Evolutionary conservation across 2,329 filamentous ascomycete genomes (phyloP), one percentile per base, ranked within the genome.

Genomic region (Colletotrichum sublineola): DNA sequence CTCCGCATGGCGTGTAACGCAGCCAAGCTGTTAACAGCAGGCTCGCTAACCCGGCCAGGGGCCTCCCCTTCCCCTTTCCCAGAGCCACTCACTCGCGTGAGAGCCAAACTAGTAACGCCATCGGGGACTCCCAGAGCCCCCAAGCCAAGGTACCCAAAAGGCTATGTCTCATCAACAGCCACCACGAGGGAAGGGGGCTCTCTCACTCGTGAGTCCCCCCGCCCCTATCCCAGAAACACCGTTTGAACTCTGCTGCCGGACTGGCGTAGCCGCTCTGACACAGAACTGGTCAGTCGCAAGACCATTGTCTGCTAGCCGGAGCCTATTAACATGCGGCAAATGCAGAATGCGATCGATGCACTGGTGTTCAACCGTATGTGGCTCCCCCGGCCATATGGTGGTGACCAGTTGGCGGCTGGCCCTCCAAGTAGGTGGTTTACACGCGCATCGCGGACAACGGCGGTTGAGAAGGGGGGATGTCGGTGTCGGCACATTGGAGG

Each of bases 1-100:
- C 69, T 71, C 65, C 65, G 69, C 69, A 68, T 56, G 44, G 65
- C 58, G 56, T 68, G 69, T 53, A 64, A 68, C 69, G 58, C 58
- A 63, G 68, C 33, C 31, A 52, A 56, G 48, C 55, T 70, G 33
- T 57, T 33, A 67, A 67, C 48, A 62, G 24, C 24, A 24, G 36
- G 33, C 52, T 71, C 57, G 64, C 64, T 68, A 68, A 63, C 53
- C 64, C 52, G 67, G 42, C 2, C 46, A n/a, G 63, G 64, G 24
- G 14, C 15, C 14, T 6, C 42, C 8, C 8, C 42, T 40, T 9
- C 58, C 58, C 29, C 40, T n/a, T 36, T 29, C 40, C 57, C 50
- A 58, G 58, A 63, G 65, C 36, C 58, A 55, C 60, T 63, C 58
- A 55, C 60, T 63, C 44, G 15, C 46, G 31, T 38, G 52, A 63